These are phyloP conservation scores for Keithomyces neogunnii DNA, from an alignment of 2,329 filamentous ascomycete genomes.

Conservation along the genomic window DNA sequence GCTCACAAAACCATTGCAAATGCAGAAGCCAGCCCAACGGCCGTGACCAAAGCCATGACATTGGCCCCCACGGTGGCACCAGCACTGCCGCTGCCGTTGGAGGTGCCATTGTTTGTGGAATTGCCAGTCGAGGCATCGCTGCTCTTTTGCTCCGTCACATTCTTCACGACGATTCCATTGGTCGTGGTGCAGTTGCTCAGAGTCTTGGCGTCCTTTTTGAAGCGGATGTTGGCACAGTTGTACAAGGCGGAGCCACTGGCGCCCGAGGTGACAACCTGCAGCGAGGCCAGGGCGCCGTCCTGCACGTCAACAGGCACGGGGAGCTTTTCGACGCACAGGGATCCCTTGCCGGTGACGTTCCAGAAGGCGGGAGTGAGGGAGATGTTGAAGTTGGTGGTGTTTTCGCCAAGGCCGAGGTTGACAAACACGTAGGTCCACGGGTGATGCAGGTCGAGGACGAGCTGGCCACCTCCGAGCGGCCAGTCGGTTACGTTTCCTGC, in stretches of 20 bases:
- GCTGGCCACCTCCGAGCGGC: constrained; percentile 40
- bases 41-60: constrained; percentile 21
- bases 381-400: constrained; percentile 58
- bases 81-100: constrained; percentile 11
- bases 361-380: constrained; percentile 52
- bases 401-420: constrained; percentile 42
- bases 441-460: constrained; percentile 43
- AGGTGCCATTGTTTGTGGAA: background rate
- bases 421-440: constrained; percentile 43
- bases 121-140: background rate
- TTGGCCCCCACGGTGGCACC: constrained; percentile 16
- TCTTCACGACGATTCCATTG: constrained; percentile 33
- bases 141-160: constrained; percentile 23
- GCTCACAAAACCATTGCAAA: constrained; percentile 28
- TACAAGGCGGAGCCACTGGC: constrained; percentile 54
- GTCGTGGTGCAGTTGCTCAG: constrained; percentile 26
- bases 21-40: constrained; percentile 27
- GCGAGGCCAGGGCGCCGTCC: constrained; percentile 54
- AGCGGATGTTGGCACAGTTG: constrained; percentile 68
- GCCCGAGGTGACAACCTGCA: constrained; percentile 62
- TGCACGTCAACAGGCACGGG: constrained; percentile 43
- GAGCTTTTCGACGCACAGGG: constrained; percentile 57
- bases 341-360: constrained; percentile 51
- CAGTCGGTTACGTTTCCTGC: constrained; percentile 41
- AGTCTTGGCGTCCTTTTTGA: constrained; percentile 42